Conservation (phyloP, 192 early-diverging fungal genomes). For the Coemansia sp. region DNA sequence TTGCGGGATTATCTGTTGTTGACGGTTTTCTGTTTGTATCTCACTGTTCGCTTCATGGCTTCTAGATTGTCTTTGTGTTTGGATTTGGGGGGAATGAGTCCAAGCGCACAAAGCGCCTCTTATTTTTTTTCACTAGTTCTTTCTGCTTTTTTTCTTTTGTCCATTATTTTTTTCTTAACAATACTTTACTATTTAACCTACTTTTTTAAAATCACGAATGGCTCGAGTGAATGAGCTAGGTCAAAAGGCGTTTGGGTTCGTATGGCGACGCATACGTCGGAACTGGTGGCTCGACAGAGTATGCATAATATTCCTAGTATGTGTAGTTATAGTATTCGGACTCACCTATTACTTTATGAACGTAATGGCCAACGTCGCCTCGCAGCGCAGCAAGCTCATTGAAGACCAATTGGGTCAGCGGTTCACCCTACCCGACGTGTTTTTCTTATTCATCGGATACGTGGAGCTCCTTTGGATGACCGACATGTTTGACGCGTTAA, state of each 20-base stretch:
- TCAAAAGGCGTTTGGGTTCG: background rate
- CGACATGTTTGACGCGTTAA: conserved; percentile 62
- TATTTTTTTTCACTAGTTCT: background rate
- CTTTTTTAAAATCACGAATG: background rate
- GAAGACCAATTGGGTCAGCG: conserved; percentile 43
- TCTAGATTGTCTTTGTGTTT: background rate
- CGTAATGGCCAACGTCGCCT: conserved; percentile 68
- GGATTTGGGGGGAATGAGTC: background rate
- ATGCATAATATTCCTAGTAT: conserved; percentile 35
- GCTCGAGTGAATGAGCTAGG: conserved; percentile 16
- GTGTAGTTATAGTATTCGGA: conserved; percentile 33
- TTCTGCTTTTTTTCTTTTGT: background rate
- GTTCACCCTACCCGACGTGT: conserved; percentile 56
- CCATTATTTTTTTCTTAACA: background rate
- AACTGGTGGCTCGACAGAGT: conserved; percentile 59
- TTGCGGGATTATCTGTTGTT: conserved; percentile 3
- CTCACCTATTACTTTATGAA: conserved; percentile 62
- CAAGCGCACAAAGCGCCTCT: conserved; percentile 8
- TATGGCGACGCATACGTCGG: conserved; percentile 42
- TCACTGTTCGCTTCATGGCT: background rate
- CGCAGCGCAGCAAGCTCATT: conserved; percentile 57
- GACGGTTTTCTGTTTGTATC: background rate
- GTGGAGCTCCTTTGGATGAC: conserved; percentile 62
- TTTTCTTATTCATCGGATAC: conserved; percentile 62
- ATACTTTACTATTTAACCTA: background rate